Evolutionary conservation across 2,329 filamentous ascomycete genomes (phyloP), one percentile per base, ranked within the genome.

Genomic region (Ophiocordyceps australis): DNA sequence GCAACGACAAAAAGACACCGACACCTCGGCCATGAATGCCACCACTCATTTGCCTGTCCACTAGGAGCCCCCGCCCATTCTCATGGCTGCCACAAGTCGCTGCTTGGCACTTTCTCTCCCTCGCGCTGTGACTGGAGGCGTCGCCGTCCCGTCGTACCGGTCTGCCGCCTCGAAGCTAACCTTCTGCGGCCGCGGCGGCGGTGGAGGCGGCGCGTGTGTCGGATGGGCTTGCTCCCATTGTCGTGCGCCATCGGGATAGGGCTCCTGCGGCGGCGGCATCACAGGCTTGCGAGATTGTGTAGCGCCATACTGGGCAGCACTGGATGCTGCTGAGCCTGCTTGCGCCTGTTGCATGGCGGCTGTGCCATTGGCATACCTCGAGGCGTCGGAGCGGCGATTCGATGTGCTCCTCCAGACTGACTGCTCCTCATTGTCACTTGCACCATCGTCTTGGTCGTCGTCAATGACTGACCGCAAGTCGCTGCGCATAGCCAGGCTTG

Each of bases 401-500:
- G 24, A 32, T 7, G 33, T 27, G 14, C 30, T 32, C 8, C 29
- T 28, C 3, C 28, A 31, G 15, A 14, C 12, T 2, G 26, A 5
- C n/a, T 34, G 33, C 4, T 36, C 40, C 5, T 50, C 49, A 1
- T 49, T 44, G 9, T 52, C 47, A 4, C 40, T 43, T 1, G 29
- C 35, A 2, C 29, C 33, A 2, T 47, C 46, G 0, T 49, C 46
- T 0, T 47, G 44, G 2, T 39, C 35, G 10, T 54, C 50, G 20
- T 54, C 50, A 1, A 49, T 47, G 20, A 46, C 50, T 1, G 41
- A 45, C 5, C 59, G 46, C 12, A 64, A 35, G 31, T 64, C 59
- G 34, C 60, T 63, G 20, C 60, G 48, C 59, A 64, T 63, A 7
- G 60, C 59, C 11, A 64, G 43, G 29, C 49, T 51, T 22, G 59